These are phyloP conservation scores for Pythium plurisporium DNA, from an alignment of 352 stramenopile species.

Conservation along the genomic window DNA sequence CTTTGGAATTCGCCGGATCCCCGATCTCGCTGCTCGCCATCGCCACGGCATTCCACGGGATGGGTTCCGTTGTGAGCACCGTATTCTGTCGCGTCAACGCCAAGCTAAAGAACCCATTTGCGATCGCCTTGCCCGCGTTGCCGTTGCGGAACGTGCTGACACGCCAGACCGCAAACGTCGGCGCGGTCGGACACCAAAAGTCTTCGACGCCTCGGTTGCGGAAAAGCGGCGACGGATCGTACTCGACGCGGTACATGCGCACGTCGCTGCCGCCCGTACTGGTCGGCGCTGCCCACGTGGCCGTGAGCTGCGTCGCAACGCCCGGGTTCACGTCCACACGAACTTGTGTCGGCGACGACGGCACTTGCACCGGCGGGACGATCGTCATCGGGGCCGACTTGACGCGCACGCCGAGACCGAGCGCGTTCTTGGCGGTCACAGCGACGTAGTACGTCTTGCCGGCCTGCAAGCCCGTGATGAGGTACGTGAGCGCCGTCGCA, in stretches of 20 bases:
- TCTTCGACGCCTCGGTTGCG: slow-evolving; percentile 54
- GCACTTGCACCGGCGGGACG: slow-evolving; percentile 70
- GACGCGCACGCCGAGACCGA: slow-evolving; percentile 47
- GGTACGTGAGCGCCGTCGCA: slow-evolving; percentile 53
- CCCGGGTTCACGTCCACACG: slow-evolving; percentile 69
- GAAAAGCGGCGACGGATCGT: slow-evolving; percentile 65
- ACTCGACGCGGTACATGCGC: slow-evolving; percentile 78
- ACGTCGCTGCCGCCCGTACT: slow-evolving; percentile 59
- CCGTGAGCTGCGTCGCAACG: slow-evolving; percentile 63
- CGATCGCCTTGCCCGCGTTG: slow-evolving; percentile 26
- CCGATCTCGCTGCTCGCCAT: slow-evolving; percentile 76
- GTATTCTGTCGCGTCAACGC: slow-evolving; percentile 44
- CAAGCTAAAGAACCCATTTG: slow-evolving; percentile 52
- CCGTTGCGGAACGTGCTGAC: slow-evolving; percentile 33
- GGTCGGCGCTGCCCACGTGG: slow-evolving; percentile 38
- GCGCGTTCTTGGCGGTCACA: slow-evolving; percentile 86
- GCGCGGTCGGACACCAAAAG: slow-evolving; percentile 55
- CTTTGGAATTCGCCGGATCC: slow-evolving; percentile 31
- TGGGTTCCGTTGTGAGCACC: slow-evolving; percentile 61
- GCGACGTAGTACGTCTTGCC: slow-evolving; percentile 82
- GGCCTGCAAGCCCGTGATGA: slow-evolving; percentile 58
- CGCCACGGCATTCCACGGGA: slow-evolving; percentile 92
- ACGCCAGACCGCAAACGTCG: slow-evolving; percentile 54
- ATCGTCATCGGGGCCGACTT: slow-evolving; percentile 40
- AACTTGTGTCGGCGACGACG: slow-evolving; percentile 63